phyloP scores from a whole-genome alignment of 768 basidiomycete species.

The Mycena filopes region DNA sequence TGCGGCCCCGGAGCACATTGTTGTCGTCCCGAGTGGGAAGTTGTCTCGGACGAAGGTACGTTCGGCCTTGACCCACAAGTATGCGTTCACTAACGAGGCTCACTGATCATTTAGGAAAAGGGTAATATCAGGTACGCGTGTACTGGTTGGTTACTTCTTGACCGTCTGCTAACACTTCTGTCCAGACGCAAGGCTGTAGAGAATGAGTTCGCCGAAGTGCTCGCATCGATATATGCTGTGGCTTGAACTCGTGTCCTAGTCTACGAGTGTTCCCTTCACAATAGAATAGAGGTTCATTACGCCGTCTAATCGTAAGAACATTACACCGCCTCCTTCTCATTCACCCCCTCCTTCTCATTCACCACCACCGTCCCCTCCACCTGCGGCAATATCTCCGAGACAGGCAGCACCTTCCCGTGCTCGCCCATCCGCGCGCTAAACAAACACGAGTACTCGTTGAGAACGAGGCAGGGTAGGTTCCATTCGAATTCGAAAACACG shows the following conservation, averaged over 20 bases:
- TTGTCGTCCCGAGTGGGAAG: conserved; percentile 21
- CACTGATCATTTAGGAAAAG: conserved; percentile 10
- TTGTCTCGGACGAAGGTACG: conserved; percentile 11
- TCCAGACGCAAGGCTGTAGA: conserved; percentile 26
- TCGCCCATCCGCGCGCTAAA: conserved; percentile 58
- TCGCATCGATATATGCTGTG: conserved; percentile 11
- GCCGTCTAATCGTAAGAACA: neutral
- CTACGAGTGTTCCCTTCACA: too few species aligned
- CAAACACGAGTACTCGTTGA: too few species aligned
- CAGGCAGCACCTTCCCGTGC: conserved; percentile 44
- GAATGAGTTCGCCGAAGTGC: conserved; percentile 9
- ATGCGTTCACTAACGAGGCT: too few species aligned
- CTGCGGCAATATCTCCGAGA: neutral
- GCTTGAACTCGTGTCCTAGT: too few species aligned
- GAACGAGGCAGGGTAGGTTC: conserved; percentile 7
- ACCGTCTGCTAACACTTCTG: neutral
- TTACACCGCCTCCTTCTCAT: conserved; percentile 14
- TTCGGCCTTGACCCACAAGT: too few species aligned
- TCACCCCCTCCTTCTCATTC: too few species aligned
- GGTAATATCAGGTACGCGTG: conserved; percentile 18
- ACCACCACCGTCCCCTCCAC: neutral
- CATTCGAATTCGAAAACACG: conserved; percentile 35
- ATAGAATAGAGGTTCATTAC: too few species aligned
- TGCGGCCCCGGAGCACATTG: conserved; percentile 34
- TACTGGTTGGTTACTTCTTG: neutral